Base-by-base conservation (phyloP, 441 rosid species). In the Adansonia gregorii region DNA sequence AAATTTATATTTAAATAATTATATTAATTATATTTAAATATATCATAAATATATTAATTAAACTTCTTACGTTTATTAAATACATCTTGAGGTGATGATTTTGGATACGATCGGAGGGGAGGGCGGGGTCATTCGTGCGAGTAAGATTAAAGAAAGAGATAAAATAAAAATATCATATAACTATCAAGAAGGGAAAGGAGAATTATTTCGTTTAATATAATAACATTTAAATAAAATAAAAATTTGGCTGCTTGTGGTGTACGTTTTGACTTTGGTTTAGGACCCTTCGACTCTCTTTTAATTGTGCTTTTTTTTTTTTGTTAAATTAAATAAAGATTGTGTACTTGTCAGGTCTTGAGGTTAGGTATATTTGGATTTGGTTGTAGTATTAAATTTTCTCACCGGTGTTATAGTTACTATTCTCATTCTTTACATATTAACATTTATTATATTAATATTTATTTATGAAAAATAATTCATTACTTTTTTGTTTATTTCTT, bases 181-280 rank as follows among this genome's bases (percentile, higher is more conserved):
- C 27, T 24, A 24, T 24, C 27, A 24, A 24, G 27, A 24, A 24
- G 27, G 11, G n/a, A 31, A 8, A 3, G 45, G 24, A 22, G 61
- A 31, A 69, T 15, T 52, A 8, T 71, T 52, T n/a, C 1, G 22
- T 52, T 15, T 46, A 20, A 68, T 49, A 7, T 65, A 35, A 31
- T 64, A 5, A 64, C 11, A 10, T 0, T 12, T 65, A 8, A 45
- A 45, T 19, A 17, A 4, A 58, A 58, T 20, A 20, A 20, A 63
- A 5, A 20, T 67, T 68, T 64, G 46, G 19, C 14, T 63, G 67
- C 6, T 5, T 63, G 67, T 6, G 11, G 45, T 8, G 43, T 17
- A 45, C n/a, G 2, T 70, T 70, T 51, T 70, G 74, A 70, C 46
- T 51, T 70, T 70, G 61, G 46, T 31, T 35, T 48, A 12, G 49